A percentile compares a stretch with the other conserved stretches of the same genome.
phyloP scores from a whole-genome alignment of 495 filamentous ascomycete species.

The Aspergillus steynii region DNA sequence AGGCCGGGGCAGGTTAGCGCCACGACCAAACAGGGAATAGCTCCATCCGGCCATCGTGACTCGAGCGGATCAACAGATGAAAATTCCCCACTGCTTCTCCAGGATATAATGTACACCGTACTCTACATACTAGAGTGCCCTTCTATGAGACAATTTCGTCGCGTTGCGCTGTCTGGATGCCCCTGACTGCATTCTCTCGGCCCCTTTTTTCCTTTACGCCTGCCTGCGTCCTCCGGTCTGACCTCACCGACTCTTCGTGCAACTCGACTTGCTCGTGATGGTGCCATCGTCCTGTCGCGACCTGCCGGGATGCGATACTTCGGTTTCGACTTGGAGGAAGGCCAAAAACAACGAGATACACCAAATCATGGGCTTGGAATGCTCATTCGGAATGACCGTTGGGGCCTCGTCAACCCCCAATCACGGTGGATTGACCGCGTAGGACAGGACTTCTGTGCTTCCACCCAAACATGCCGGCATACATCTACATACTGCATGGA shows the following conservation, averaged over 20 bases:
- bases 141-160: constrained; percentile 12
- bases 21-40: neutral
- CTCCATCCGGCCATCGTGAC: neutral
- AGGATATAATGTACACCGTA: constrained; percentile 32
- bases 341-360: neutral
- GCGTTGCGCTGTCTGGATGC: constrained; percentile 5
- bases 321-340: neutral
- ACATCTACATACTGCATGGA: neutral
- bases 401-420: neutral
- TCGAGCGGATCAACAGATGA: constrained; percentile 19
- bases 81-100: constrained; percentile 24
- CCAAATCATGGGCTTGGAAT: neutral
- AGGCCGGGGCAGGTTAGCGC: neutral
- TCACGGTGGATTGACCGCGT: neutral
- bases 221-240: constrained; percentile 5
- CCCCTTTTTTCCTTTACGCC: constrained; percentile 3
- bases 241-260: constrained; percentile 2
- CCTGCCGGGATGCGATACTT: neutral
- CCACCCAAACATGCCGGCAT: neutral
- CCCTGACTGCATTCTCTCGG: constrained; percentile 6
- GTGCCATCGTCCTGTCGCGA: neutral
- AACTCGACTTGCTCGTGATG: neutral
- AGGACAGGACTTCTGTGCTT: neutral
- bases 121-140: constrained; percentile 24
- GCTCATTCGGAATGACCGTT: neutral